Evolutionary conservation across 2,329 filamentous ascomycete species (phyloP).

Genomic region (Phyllosticta ampelicida): DNA sequence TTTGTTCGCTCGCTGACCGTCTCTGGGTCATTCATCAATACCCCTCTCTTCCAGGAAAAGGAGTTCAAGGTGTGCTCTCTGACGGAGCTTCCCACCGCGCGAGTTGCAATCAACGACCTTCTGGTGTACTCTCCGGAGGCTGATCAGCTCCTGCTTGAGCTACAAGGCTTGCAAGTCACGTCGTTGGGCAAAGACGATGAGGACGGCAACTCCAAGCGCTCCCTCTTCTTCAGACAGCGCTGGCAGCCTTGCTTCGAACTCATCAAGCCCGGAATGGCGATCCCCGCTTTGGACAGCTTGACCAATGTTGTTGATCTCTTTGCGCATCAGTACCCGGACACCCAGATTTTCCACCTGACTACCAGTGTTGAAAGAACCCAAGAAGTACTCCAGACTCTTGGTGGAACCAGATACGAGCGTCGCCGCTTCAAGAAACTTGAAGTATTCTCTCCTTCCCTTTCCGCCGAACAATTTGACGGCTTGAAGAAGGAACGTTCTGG

Average conservation of each 20-base stretch:
- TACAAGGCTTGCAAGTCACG: background rate
- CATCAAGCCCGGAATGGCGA: background rate
- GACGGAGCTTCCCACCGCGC: background rate
- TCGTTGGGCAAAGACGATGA: background rate
- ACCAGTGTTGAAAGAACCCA: background rate
- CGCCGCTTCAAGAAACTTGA: background rate
- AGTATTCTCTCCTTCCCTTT: background rate
- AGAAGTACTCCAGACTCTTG: background rate
- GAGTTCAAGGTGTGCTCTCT: background rate
- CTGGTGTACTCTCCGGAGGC: background rate
- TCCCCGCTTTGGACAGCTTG: background rate
- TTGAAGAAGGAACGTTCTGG: constrained; percentile 5
- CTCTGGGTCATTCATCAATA: background rate
- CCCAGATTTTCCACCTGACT: background rate
- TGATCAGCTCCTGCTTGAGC: background rate
- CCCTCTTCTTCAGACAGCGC: background rate
- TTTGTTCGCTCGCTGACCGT: background rate
- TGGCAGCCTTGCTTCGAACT: background rate
- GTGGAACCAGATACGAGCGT: background rate
- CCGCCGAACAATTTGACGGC: background rate
- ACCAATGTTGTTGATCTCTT: background rate
- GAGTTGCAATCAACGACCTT: constrained; percentile 1
- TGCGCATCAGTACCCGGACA: constrained; percentile 2
- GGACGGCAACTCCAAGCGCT: background rate
- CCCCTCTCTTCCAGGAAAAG: background rate